Conservation (phyloP, 805 yeast species). For the Barnettozyma populi region DNA sequence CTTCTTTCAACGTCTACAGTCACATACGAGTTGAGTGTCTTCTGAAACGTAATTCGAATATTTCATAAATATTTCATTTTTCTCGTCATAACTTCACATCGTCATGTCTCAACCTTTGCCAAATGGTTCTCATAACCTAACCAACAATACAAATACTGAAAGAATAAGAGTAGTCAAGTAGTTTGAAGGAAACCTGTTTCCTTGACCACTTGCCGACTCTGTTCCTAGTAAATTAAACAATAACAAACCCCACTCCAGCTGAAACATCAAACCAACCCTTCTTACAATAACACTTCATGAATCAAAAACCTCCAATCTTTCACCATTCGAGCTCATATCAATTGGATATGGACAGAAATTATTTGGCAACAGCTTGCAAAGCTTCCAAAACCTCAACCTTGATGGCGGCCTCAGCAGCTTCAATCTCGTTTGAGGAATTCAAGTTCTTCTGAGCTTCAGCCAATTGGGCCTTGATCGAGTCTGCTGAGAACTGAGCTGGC, state of each 20-base stretch:
- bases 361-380: conserved; percentile 75
- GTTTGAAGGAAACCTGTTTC: background rate
- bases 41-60: conserved; percentile 10
- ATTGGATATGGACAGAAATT: conserved; percentile 18
- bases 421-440: conserved; percentile 75
- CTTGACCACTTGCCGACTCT: background rate
- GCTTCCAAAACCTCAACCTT: conserved; percentile 97
- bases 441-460: conserved; percentile 94
- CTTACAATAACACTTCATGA: background rate
- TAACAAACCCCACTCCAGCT: background rate
- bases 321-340: background rate
- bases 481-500: conserved; percentile 77
- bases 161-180: background rate
- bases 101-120: conserved; percentile 4
- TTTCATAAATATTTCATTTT: conserved; percentile 13
- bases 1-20: background rate
- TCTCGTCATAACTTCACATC: conserved; percentile 2
- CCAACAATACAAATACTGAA: background rate
- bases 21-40: background rate
- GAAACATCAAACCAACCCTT: background rate
- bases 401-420: conserved; percentile 91
- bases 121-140: background rate
- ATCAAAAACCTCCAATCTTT: background rate
- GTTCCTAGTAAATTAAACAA: background rate
- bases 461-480: conserved; percentile 71